Base-by-base conservation (phyloP, 2,329 filamentous ascomycete genomes). In the Phoma sp. region DNA sequence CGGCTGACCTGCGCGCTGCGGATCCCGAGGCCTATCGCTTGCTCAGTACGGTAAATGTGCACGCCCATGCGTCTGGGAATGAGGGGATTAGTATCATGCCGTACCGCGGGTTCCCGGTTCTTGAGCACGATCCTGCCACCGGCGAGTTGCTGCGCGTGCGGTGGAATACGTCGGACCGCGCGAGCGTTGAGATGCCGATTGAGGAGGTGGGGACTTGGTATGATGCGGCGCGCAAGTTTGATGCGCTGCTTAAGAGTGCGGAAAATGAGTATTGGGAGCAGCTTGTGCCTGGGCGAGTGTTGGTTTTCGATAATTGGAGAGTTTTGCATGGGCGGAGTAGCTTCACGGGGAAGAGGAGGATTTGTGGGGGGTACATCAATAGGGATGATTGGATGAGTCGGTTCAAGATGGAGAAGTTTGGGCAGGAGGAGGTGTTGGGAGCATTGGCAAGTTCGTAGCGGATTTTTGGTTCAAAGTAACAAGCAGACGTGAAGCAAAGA, bases 301-400 rank as follows among this genome's bases (percentile, higher is more conserved):
- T 97, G 90, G 89, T 98, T 41, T 97, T 99, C 73, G 91, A 99
- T 71, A 98, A 99, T 69, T 97, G 93, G 92, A 84, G 95, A 55
- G 89, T 97, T 30, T 78, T 98, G 64, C 95, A 99, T 74, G 95
- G 93, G 1, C 82, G 95, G 64, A 87, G 87, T 46, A 85, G 85
- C 0, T 99, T 98, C 68, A 89, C 87, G 5, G 95, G 95, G 1
- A 86, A 89, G 69, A 82, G 95, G 62, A 86, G 93, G 62, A 90
- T 99, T 69, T 97, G 93, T 73, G 95, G 95, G 55, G 93, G 85
- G 8, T 98, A 98, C 68, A 55, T 69, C 33, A 64, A 69, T 33
- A 53, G 65, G 40, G 64, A 68, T 45, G 65, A 68, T 40, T 68
- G 65, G 65, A 66, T 66, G 40, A 68, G 65, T 47, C 59, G 54